Conservation (phyloP, 306 rosid genomes). For the Gillenia trifoliata region DNA sequence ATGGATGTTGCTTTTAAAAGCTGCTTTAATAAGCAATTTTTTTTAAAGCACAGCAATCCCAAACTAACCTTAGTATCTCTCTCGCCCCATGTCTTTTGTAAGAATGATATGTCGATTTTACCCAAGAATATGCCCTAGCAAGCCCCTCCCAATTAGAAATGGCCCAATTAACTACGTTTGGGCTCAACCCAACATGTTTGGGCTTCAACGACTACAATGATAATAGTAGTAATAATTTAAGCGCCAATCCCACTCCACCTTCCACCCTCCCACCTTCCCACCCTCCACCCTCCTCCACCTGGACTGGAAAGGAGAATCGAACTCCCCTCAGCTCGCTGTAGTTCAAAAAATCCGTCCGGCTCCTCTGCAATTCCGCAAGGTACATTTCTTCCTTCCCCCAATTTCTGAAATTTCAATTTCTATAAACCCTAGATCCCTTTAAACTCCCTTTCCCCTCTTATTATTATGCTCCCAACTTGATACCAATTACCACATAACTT, state of each 20-base stretch:
- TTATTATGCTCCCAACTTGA: not conserved
- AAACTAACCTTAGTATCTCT: no score
- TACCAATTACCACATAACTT: not conserved
- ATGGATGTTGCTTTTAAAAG: no score
- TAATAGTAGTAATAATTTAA: not conserved
- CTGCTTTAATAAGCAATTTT: no score
- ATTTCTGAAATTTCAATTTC: not conserved
- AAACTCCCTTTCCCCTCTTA: not conserved
- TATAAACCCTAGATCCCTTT: conserved; percentile 17
- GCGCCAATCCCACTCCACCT: not conserved
- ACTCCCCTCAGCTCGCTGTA: not conserved
- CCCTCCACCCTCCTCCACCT: no score
- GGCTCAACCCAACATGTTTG: not conserved
- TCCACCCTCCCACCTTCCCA: not conserved
- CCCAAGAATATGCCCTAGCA: no score
- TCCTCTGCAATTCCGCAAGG: conserved; percentile 19
- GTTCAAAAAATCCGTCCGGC: not conserved
- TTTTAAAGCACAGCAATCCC: no score
- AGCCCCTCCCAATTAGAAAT: no score
- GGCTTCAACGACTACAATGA: not conserved
- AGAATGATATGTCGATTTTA: no score
- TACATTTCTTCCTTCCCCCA: conserved; percentile 8
- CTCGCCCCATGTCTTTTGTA: fast-evolving
- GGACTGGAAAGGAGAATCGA: not conserved
- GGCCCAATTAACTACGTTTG: not conserved